A percentile compares a stretch with the other conserved stretches of the same genome.
Conservation (phyloP, 2,329 filamentous ascomycete genomes). For the Calonectria fujianensis region DNA sequence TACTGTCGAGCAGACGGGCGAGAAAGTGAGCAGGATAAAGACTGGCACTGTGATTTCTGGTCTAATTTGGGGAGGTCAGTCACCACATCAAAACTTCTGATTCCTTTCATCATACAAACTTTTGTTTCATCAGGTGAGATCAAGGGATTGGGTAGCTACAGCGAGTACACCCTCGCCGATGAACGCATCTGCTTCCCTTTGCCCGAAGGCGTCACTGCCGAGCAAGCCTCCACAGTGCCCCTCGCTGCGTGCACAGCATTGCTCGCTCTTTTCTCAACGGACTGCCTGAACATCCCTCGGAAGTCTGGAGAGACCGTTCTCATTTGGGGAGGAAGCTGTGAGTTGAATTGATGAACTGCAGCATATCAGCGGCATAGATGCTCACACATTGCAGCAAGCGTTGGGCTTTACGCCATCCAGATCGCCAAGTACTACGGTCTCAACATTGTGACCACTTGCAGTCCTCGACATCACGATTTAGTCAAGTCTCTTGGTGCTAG, state of each 20-base stretch:
- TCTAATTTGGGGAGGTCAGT: constrained; percentile 54
- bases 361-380: no score
- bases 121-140: constrained; percentile 38
- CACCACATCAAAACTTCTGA: neutral
- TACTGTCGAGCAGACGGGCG: constrained; percentile 56
- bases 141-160: constrained; percentile 60
- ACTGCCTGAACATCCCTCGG: constrained; percentile 12
- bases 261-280: constrained; percentile 7
- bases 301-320: constrained; percentile 12
- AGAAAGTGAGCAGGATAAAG: constrained; percentile 38
- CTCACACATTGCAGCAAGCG: constrained; percentile 54
- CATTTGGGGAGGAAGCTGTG: constrained; percentile 19
- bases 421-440: constrained; percentile 57
- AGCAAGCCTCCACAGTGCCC: constrained; percentile 10
- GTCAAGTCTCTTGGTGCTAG: constrained; percentile 55
- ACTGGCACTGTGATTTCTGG: constrained; percentile 45
- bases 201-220: constrained; percentile 45
- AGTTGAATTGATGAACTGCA: neutral
- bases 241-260: constrained; percentile 4
- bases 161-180: constrained; percentile 63
- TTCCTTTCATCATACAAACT: neutral
- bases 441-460: constrained; percentile 59
- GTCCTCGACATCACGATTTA: constrained; percentile 55
- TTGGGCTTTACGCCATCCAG: constrained; percentile 61
- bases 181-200: constrained; percentile 62